Base-by-base conservation (phyloP, 2,329 filamentous ascomycete species). In the Sclerotinia spermophila region DNA sequence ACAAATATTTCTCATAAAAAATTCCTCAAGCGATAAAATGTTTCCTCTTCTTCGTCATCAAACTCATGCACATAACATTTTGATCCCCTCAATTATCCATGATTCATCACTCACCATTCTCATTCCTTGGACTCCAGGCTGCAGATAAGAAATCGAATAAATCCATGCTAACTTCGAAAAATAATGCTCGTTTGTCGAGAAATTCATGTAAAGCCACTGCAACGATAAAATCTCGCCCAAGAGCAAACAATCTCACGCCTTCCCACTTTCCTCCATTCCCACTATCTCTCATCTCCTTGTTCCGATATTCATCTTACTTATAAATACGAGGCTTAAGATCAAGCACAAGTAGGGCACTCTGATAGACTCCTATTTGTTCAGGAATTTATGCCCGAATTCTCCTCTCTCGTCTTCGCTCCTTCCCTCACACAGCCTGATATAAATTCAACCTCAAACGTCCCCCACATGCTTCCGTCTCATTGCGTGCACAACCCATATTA, bases 381-480 rank as follows among this genome's bases (percentile, higher is more conserved):
- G 8, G n/a, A 51, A 17, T 7, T 27, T 8, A 53, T 3, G n/a
- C 2, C 27, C 48, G 27, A 27, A 53, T 3, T 13, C 48, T 17
- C 2, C 17, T 27, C 33, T 0, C 24, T 38, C 30, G 4, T 2
- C 15, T 10, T 5, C 6, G 4, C 15, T 17, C 19, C 5, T 6
- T n/a, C 33, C n/a, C 62, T 53, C 45, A 66, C 5, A 17, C 11
- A 24, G 30, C 48, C 62, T 55, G 62, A 66, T 66, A 66, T 30
- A 66, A 30, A 42, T 53, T 40, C 11, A 66, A 66, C 19, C 62
- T 66, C 45, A 40, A n/a, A 53, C 62, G 53, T 15, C 62, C 62
- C 3, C 62, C 62, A 38, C 62, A 66, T 40, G 21, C 13, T n/a
- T 53, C 62, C 17, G n/a, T 66, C 17, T n/a, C 17, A 42, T 66